phyloP scores from a whole-genome alignment of 2,329 filamentous ascomycete species.

The Madurella fahalii region DNA sequence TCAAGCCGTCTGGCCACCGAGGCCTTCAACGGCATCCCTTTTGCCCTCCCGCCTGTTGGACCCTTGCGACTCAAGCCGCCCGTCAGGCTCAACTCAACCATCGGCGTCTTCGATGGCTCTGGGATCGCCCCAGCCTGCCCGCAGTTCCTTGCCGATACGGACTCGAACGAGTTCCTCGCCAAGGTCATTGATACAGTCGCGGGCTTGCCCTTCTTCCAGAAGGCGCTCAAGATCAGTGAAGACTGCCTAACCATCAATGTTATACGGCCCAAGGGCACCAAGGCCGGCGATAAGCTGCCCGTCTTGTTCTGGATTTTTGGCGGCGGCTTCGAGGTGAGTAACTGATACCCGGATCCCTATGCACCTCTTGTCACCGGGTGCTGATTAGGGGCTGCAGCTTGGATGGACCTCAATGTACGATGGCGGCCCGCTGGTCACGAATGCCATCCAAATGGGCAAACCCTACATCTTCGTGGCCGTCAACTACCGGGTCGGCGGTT shows the following conservation, averaged over 20 bases:
- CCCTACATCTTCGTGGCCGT: slow-evolving; percentile 72
- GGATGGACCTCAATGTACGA: slow-evolving; percentile 52
- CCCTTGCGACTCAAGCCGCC: slow-evolving; percentile 66
- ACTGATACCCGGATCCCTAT: background rate
- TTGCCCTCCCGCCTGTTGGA: slow-evolving; percentile 65
- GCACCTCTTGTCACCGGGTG: background rate
- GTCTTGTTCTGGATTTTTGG: slow-evolving; percentile 70
- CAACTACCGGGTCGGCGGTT: slow-evolving; percentile 72
- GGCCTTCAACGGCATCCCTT: slow-evolving; percentile 71
- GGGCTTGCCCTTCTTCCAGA: slow-evolving; percentile 56
- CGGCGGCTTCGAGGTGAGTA: slow-evolving; percentile 53
- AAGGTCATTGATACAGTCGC: slow-evolving; percentile 47
- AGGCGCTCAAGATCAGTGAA: slow-evolving; percentile 51
- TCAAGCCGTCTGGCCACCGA: slow-evolving; percentile 50
- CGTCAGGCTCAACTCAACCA: slow-evolving; percentile 49
- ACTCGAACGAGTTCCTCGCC: slow-evolving; percentile 35
- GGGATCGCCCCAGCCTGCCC: slow-evolving; percentile 61
- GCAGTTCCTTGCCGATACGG: slow-evolving; percentile 61
- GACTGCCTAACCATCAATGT: slow-evolving; percentile 62
- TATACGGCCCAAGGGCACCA: slow-evolving; percentile 54
- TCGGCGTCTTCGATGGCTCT: slow-evolving; percentile 61
- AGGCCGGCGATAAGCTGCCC: slow-evolving; percentile 53
- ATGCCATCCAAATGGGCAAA: slow-evolving; percentile 48
- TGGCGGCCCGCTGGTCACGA: slow-evolving; percentile 42
- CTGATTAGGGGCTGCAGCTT: slow-evolving; percentile 30